Evolutionary conservation across 345 rosid species (phyloP).

Genomic region (Iberis pinnata): DNA sequence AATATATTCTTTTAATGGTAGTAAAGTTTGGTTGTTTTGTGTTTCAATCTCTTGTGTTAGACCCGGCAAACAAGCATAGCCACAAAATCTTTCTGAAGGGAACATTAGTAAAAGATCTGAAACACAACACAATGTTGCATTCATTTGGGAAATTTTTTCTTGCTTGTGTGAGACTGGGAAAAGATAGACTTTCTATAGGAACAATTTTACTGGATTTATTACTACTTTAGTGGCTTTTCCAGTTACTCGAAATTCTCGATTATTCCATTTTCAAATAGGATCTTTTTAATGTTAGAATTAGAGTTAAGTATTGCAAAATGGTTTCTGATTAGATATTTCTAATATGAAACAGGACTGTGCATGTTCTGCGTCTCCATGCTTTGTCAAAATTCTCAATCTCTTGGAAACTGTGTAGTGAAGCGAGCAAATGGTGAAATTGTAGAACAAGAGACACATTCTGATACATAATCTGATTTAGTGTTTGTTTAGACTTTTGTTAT

Average conservation of each 20-base stretch:
- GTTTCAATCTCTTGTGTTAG: too few relatives aligned
- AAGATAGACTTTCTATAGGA: too few relatives aligned
- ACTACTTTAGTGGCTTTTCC: too few relatives aligned
- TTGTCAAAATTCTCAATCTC: slow-evolving; percentile 42
- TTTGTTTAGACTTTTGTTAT: neutral
- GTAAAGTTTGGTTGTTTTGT: too few relatives aligned
- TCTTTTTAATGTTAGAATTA: neutral
- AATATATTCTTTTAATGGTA: too few relatives aligned
- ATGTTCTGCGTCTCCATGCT: slow-evolving; percentile 68
- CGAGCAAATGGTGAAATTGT: slow-evolving; percentile 31
- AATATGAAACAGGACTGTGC: slow-evolving; percentile 52
- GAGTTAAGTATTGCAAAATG: neutral
- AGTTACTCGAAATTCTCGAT: neutral
- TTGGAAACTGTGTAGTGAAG: slow-evolving; percentile 32
- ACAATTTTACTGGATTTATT: too few relatives aligned
- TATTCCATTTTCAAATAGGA: neutral
- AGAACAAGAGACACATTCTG: slow-evolving; percentile 22
- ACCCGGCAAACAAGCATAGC: too few relatives aligned
- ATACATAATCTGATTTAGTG: slow-evolving; percentile 12
- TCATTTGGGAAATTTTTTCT: slow-evolving; percentile 1
- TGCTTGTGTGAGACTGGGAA: too few relatives aligned
- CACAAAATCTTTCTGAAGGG: too few relatives aligned
- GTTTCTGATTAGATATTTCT: neutral
- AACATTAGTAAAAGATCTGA: neutral
- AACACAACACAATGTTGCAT: neutral